phyloP scores from a whole-genome alignment of 495 filamentous ascomycete genomes.

The Parmelia sp. region DNA sequence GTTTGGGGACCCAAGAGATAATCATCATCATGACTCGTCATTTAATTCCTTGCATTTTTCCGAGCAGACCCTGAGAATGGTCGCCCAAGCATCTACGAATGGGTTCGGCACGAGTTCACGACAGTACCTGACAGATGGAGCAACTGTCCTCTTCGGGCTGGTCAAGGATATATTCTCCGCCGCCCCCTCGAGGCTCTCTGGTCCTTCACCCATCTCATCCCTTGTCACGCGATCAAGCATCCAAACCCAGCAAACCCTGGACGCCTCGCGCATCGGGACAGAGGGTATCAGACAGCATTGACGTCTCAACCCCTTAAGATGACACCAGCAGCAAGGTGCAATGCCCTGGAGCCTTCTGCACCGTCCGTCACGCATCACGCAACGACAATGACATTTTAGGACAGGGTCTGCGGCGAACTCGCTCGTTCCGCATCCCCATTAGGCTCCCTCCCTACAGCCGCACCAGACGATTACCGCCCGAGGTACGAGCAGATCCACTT shows the following conservation, averaged over 20 bases:
- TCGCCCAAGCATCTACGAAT: neutral
- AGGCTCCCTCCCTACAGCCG: neutral
- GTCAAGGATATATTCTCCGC: neutral
- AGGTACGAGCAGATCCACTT: constrained; percentile 5
- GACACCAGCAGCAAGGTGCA: neutral
- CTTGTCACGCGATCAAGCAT: neutral
- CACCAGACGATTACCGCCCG: constrained; percentile 7
- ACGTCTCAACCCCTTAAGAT: neutral
- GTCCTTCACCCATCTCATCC: neutral
- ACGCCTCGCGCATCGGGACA: neutral
- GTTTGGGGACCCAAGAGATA: constrained; percentile 1
- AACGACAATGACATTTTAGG: constrained; percentile 2
- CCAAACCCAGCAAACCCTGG: neutral
- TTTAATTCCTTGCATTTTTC: neutral
- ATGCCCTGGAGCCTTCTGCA: neutral
- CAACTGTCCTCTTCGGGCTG: neutral
- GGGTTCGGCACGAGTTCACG: neutral
- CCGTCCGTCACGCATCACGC: neutral
- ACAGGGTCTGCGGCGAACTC: neutral
- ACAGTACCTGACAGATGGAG: neutral
- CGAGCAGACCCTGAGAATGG: neutral
- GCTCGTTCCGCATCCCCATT: neutral
- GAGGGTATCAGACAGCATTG: neutral
- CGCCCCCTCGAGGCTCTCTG: neutral
- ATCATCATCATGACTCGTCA: neutral